phyloP scores from a whole-genome alignment of 2,329 filamentous ascomycete genomes.

The Colletotrichum magnum region DNA sequence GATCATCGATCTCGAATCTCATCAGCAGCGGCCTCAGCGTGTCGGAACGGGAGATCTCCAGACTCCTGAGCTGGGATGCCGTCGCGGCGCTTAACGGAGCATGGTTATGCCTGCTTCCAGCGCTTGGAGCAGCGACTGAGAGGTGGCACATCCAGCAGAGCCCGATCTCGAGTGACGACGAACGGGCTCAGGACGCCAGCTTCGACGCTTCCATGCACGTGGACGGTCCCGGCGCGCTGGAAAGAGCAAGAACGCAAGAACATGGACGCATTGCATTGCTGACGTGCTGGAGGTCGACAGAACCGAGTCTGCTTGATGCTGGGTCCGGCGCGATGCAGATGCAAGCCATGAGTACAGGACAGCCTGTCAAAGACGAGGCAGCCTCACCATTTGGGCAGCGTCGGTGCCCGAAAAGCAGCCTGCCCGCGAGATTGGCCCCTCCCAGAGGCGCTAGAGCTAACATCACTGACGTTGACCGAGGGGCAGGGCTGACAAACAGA shows the following conservation, averaged over 20 bases:
- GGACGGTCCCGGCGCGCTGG: background rate
- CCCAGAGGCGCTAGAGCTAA: background rate
- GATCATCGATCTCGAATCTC: constrained; percentile 29
- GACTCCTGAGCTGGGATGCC: background rate
- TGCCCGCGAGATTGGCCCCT: constrained; percentile 18
- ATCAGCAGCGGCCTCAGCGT: constrained; percentile 2
- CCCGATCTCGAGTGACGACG: background rate
- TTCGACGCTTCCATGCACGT: background rate
- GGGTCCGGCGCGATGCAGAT: constrained; percentile 30
- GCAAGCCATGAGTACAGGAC: constrained; percentile 18
- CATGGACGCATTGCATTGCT: background rate
- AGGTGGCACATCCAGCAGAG: constrained; percentile 8
- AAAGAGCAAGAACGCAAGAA: background rate
- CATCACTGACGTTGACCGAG: constrained; percentile 20
- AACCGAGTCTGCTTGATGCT: constrained; percentile 33
- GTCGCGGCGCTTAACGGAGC: constrained; percentile 8
- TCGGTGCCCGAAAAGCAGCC: constrained; percentile 40
- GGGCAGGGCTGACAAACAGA: constrained; percentile 26
- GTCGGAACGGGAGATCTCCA: constrained; percentile 31
- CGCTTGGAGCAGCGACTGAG: constrained; percentile 6
- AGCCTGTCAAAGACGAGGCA: constrained; percentile 35
- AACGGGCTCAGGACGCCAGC: background rate
- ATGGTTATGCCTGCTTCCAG: constrained; percentile 36
- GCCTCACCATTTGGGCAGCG: constrained; percentile 43
- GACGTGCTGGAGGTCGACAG: constrained; percentile 18